Evolutionary conservation across 116 monocot genomes (phyloP).

Genomic region (Posidonia oceanica): DNA sequence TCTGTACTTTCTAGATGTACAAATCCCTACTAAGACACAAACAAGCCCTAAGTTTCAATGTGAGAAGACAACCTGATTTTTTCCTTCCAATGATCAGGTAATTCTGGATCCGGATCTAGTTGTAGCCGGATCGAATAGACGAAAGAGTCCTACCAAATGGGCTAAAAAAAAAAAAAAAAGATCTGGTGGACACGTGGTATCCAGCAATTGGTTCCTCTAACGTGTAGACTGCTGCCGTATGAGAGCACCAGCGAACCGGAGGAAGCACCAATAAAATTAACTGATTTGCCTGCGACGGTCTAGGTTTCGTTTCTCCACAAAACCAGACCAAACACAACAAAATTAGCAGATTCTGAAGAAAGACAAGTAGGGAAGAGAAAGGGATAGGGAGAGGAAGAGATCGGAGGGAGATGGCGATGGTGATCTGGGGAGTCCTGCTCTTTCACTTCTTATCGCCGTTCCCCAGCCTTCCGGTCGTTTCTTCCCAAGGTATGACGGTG

Average conservation of each 20-base stretch:
- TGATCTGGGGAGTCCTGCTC: background rate
- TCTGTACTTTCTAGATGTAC: no score
- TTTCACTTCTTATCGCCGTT: conserved; percentile 3
- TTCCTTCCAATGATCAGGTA: no score
- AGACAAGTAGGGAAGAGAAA: background rate
- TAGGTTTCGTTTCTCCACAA: no score
- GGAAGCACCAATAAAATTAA: background rate
- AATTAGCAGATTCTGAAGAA: background rate
- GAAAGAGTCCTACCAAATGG: no score
- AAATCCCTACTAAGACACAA: no score
- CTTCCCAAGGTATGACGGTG: conserved; percentile 1
- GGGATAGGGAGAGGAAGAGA: background rate
- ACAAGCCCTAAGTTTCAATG: no score
- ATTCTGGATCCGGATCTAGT: no score
- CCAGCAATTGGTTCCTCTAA: background rate
- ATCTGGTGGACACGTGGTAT: background rate
- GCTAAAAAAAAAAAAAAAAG: no score
- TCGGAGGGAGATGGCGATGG: conserved; percentile 3
- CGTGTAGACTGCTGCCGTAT: background rate
- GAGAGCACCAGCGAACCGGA: background rate
- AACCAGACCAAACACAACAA: no score
- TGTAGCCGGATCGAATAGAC: no score
- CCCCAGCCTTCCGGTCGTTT: background rate
- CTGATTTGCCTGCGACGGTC: background rate
- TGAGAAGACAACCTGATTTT: no score